These are phyloP conservation scores for Paraphaeosphaeria minitans DNA, from an alignment of 2,329 filamentous ascomycete genomes.

Conservation along the genomic window DNA sequence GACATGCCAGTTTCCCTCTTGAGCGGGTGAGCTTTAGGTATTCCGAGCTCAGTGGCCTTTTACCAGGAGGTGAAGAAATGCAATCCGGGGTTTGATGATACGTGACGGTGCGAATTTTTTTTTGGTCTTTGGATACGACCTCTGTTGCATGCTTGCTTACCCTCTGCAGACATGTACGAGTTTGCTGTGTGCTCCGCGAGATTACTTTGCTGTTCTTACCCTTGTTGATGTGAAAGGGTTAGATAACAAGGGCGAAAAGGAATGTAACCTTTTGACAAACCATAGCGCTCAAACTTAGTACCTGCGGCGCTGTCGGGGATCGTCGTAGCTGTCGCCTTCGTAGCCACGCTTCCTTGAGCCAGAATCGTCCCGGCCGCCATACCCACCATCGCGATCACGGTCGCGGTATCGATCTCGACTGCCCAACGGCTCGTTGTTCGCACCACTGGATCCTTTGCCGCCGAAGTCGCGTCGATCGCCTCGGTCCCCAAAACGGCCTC, in stretches of 20 bases:
- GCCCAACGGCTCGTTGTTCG: conserved; percentile 84
- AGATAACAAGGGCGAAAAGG: conserved; percentile 34
- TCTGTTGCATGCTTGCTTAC: conserved; percentile 29
- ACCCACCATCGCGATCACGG: conserved; percentile 35
- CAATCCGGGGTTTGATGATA: not conserved
- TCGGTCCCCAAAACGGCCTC: conserved; percentile 21
- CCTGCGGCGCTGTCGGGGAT: conserved; percentile 66
- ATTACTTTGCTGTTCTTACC: conserved; percentile 40
- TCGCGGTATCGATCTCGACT: conserved; percentile 56
- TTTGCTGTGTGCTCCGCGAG: conserved; percentile 21
- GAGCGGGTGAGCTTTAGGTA: not conserved
- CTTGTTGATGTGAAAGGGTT: conserved; percentile 37
- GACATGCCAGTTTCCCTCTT: not conserved
- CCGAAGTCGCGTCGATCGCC: conserved; percentile 28
- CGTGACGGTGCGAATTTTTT: not conserved
- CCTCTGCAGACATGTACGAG: conserved; percentile 22
- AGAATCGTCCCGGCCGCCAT: conserved; percentile 44
- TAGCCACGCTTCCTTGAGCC: conserved; percentile 64
- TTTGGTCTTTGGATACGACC: not conserved
- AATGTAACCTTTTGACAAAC: conserved; percentile 48
- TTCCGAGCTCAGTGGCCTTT: not conserved
- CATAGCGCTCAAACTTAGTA: conserved; percentile 53
- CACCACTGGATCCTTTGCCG: conserved; percentile 63
- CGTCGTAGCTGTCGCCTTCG: conserved; percentile 81
- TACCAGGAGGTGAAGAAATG: not conserved